Conservation (phyloP, 495 filamentous ascomycete species). For the Lophiotrema nucula region DNA sequence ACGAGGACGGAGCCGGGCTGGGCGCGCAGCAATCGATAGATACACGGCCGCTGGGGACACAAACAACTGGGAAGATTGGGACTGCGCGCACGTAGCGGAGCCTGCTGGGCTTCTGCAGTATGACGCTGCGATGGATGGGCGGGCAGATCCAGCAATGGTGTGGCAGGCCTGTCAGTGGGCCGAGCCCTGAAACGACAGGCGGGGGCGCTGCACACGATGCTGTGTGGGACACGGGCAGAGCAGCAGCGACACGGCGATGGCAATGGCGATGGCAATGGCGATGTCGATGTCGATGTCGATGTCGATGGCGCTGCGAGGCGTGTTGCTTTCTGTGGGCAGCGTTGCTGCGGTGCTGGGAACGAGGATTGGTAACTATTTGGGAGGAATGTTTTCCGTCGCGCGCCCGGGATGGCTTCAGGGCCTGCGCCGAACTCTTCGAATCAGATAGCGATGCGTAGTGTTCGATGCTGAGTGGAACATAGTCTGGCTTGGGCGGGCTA, state of each 20-base stretch:
- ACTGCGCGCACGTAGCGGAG: no score
- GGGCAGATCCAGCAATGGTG: slow-evolving; percentile 3
- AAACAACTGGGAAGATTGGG: no score
- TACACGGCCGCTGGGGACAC: background rate
- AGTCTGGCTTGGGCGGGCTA: slow-evolving; percentile 8
- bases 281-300: background rate
- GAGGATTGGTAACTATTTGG: slow-evolving; percentile 11
- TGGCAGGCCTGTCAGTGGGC: slow-evolving; percentile 21
- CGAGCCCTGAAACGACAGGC: no score
- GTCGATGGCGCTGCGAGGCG: background rate
- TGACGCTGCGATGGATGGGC: slow-evolving; percentile 10
- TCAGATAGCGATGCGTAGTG: slow-evolving; percentile 25
- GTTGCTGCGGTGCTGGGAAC: slow-evolving; percentile 31
- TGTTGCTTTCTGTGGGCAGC: background rate
- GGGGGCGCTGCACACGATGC: background rate
- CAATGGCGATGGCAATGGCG: background rate
- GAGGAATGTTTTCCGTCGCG: slow-evolving; percentile 9
- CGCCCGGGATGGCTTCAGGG: no score
- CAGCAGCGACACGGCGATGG: background rate
- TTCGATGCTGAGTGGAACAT: slow-evolving; percentile 26
- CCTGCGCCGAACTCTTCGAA: slow-evolving; percentile 29
- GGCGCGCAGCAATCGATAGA: slow-evolving; percentile 7
- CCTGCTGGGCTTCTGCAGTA: slow-evolving; percentile 4
- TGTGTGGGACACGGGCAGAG: background rate
- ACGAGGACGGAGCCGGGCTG: slow-evolving; percentile 7